Base-by-base conservation (phyloP, 2,329 filamentous ascomycete species). In the Emmonsiellopsis sp. region DNA sequence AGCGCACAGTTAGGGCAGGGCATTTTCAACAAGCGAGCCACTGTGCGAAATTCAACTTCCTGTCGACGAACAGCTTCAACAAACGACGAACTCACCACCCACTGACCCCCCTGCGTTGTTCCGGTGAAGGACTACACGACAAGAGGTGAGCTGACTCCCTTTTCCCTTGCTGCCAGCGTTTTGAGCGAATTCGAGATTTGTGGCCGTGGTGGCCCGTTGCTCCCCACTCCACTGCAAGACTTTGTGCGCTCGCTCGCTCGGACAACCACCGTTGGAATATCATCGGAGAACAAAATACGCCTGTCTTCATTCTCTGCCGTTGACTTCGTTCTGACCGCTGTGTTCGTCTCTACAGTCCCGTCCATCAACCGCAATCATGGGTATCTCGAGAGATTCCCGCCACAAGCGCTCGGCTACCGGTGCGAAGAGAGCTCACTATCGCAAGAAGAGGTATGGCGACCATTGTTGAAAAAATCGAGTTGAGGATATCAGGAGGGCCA, bases 381-480 rank as follows among this genome's bases (percentile, higher is more conserved):
- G 93, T 98, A 97, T 98, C 82, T 96, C 92, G 80, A 89, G 93
- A 82, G 92, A 97, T 82, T 95, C 90, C 77, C 90, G 93, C 82
- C 93, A 98, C 86, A 98, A 98, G 88, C 91, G 93, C 81, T 91
- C 90, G 79, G 91, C 92, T 78, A 88, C 94, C 77, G 94, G 93
- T 84, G 93, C 94, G 73, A 98, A 98, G 87, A 86, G 87, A 76
- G 82, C 87, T 79, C 87, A 85, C 80, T 93, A 92, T 84, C 84
- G 88, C 70, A 78, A 77, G 75, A 74, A 77, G 73, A 77, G 74
- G 75, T 78, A 77, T 67, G 73, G 61, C 9, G 47, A 49, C 40
- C 7, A 38, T 30, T 49, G 7, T 20, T 49, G 35, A 7, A 16
- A 49, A 13, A n/a, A 31, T 49, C 15, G 16, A 30, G 9, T 16